Evolutionary conservation across 306 rosid genomes (phyloP).

Genomic region (Trifolium pratense): DNA sequence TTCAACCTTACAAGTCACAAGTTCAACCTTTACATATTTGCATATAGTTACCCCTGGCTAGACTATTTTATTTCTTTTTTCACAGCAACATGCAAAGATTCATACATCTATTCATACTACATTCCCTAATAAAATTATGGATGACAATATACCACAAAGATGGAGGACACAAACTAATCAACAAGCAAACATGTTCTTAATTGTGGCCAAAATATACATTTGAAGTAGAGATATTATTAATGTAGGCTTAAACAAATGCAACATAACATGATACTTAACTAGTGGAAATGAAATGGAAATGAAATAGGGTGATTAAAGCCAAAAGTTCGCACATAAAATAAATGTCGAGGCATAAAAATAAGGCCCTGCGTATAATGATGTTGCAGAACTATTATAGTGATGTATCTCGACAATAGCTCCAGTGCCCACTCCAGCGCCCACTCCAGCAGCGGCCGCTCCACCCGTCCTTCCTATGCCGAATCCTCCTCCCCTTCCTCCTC

Average conservation of each 20-base stretch:
- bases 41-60: not conserved
- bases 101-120: conserved; percentile 5
- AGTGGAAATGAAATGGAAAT: conserved; percentile 24
- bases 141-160: not conserved
- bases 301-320: conserved; percentile 29
- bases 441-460: not conserved
- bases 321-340: conserved; percentile 19
- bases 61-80: not conserved
- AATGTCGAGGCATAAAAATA: conserved; percentile 11
- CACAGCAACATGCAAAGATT: not conserved
- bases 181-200: conserved; percentile 20
- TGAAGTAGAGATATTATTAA: not conserved
- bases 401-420: conserved; percentile 12
- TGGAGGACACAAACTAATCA: not conserved
- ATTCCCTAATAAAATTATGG: not conserved
- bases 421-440: not conserved
- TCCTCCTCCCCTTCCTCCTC: not conserved
- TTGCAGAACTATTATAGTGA: conserved; percentile 16
- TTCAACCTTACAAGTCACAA: conserved; percentile 8
- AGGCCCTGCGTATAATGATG: conserved; percentile 27
- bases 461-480: not conserved
- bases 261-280: not conserved
- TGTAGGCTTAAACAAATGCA: not conserved
- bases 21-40: not conserved
- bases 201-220: not conserved